Percentiles rank a stretch among this genome's conserved stretches.
These are phyloP conservation scores for Sporothrix euskadiensis DNA, from an alignment of 2,329 filamentous ascomycete species.

Conservation along the genomic window DNA sequence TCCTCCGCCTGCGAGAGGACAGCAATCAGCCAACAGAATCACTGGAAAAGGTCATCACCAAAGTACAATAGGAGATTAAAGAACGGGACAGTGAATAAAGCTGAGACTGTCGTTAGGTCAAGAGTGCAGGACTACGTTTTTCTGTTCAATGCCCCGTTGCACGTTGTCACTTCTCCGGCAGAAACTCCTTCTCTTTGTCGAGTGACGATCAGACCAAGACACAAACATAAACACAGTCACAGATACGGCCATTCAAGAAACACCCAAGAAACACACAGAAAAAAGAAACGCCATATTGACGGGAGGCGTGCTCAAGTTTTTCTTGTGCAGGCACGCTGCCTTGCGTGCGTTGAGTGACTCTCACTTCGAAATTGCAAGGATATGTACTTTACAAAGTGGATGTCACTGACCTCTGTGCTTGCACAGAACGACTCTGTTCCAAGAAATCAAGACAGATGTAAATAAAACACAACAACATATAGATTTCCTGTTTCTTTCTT, in stretches of 20 bases:
- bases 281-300: background rate
- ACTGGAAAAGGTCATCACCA: background rate
- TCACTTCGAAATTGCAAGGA: too few species aligned
- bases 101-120: background rate
- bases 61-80: background rate
- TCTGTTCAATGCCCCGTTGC: background rate
- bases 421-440: too few species aligned
- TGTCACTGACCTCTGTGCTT: too few species aligned
- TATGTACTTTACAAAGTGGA: too few species aligned
- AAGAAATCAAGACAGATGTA: too few species aligned
- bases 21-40: background rate
- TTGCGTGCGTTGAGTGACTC: background rate
- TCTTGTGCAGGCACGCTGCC: background rate
- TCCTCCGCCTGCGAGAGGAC: background rate
- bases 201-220: background rate
- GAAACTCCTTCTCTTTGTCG: background rate
- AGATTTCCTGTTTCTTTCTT: too few species aligned
- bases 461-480: too few species aligned
- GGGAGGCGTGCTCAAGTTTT: background rate
- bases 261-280: background rate
- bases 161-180: background rate
- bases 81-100: background rate
- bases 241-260: too few species aligned
- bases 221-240: too few species aligned
- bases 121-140: constrained; percentile 7